Evolutionary conservation across 2,329 filamentous ascomycete genomes (phyloP), one percentile per base, ranked within the genome.

Genomic region (Monilinia laxa): DNA sequence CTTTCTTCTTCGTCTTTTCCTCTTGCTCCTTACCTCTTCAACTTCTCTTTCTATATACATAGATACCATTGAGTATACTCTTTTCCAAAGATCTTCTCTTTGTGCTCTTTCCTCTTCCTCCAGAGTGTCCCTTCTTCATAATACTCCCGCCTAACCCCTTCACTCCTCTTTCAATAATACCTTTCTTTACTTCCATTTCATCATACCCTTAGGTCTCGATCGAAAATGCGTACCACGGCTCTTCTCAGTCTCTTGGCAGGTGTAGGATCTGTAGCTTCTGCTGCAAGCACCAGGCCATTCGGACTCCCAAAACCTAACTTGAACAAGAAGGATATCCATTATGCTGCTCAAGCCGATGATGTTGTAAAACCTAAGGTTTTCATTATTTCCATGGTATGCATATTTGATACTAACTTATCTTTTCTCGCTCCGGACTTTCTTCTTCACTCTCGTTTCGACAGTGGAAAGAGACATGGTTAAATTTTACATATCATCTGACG

Each of bases 361-460:
- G 62, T 58, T 42, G 42, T 65, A 5, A 65, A 65, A 28, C 87
- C 87, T 12, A 89, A 87, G 70, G 80, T 88, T 58, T 82, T 89
- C 75, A 85, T 89, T 67, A 80, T 89, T 68, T 85, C 82, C 70
- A 85, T 88, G 83, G 87, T 87, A 73, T 63, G 78, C 69, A 11
- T 25, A 2, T 23, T 12, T n/a, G 7, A 11, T 49, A 12, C n/a
- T 23, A n/a, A 59, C 23, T 4, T 42, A 28, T 45, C n/a, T 11
- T 4, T 16, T n/a, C 31, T 20, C 28, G n/a, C 53, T 16, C 52
- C 7, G 16, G n/a, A 6, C 42, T 31, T 55, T 51, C 12, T n/a
- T 12, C 3, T 40, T 62, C 38, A 35, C 20, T 18, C 7, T 63
- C 1, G 23, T 31, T 18, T 23, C 2, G n/a, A 42, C 28, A 53